Percentiles rank a stretch among this genome's conserved stretches.
phyloP scores from a whole-genome alignment of 306 rosid genomes.

The Dicorynia guianensis region DNA sequence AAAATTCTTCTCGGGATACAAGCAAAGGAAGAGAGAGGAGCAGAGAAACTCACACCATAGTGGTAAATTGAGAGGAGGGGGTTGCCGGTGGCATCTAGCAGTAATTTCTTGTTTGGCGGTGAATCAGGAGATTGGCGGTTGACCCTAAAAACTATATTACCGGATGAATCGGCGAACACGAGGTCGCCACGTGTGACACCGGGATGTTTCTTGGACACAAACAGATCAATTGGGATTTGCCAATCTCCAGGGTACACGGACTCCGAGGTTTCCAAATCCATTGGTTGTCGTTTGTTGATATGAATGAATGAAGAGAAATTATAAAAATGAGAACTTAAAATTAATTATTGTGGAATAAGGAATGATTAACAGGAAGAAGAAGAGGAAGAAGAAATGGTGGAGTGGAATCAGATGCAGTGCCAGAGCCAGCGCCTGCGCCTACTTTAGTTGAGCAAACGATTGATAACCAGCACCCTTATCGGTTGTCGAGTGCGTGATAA shows the following conservation, averaged over 20 bases:
- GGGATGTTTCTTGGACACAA: constrained; percentile 72
- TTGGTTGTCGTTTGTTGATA: not conserved
- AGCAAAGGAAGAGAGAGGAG: not conserved
- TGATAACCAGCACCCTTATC: too few species aligned
- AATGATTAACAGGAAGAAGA: too few species aligned
- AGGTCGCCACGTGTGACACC: constrained; percentile 60
- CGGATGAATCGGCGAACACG: constrained; percentile 57
- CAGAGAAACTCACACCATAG: constrained; percentile 48
- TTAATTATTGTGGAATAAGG: too few species aligned
- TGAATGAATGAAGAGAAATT: too few species aligned
- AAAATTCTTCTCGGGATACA: not conserved
- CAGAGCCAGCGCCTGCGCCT: too few species aligned
- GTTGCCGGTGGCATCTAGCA: constrained; percentile 61
- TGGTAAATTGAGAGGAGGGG: constrained; percentile 63
- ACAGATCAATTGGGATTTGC: constrained; percentile 77
- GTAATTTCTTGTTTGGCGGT: constrained; percentile 43
- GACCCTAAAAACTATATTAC: constrained; percentile 54
- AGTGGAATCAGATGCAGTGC: too few species aligned
- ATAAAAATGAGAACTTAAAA: too few species aligned
- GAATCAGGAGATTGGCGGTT: constrained; percentile 53
- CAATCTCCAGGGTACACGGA: constrained; percentile 18
- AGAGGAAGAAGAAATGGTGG: too few species aligned
- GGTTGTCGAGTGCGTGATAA: too few species aligned
- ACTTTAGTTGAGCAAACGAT: too few species aligned
- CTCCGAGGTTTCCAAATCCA: constrained; percentile 48